These are phyloP conservation scores for Fusarium sarcochroum DNA, from an alignment of 2,329 filamentous ascomycete genomes.

Conservation along the genomic window DNA sequence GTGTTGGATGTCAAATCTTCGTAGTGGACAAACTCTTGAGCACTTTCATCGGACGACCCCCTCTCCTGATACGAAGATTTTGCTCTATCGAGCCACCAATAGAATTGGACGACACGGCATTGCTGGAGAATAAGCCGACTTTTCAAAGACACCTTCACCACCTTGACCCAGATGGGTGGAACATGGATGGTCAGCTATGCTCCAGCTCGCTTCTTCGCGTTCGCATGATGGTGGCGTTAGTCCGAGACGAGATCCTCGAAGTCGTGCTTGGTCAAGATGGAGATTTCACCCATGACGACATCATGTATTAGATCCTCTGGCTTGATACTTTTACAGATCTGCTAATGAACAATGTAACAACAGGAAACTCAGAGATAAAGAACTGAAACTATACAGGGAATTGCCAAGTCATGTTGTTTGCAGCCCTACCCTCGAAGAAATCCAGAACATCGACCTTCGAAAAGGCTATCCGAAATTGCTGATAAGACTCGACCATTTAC, in stretches of 20 bases:
- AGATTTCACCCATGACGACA: accelerated
- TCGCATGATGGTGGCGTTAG: not conserved
- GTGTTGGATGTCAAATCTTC: not conserved
- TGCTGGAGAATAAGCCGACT: not conserved
- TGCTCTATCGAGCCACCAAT: not conserved
- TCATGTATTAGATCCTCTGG: not conserved
- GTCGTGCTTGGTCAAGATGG: not conserved
- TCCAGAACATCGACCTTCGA: not conserved
- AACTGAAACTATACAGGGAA: not conserved
- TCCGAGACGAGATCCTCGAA: not conserved
- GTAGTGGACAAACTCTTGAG: not conserved
- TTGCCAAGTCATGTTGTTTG: not conserved
- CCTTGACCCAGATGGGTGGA: not conserved
- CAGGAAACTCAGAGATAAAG: not conserved
- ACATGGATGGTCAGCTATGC: not conserved
- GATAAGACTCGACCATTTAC: not conserved
- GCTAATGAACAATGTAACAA: not conserved
- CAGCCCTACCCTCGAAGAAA: accelerated
- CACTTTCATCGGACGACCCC: not conserved
- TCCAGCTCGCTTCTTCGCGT: constrained; percentile 1
- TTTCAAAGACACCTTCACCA: not conserved
- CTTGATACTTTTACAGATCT: too few relatives aligned
- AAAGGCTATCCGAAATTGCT: not conserved
- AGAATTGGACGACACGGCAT: not conserved
- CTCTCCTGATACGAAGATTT: not conserved